Base-by-base conservation (phyloP, 768 basidiomycete genomes). In the Hypholoma fasciculare region DNA sequence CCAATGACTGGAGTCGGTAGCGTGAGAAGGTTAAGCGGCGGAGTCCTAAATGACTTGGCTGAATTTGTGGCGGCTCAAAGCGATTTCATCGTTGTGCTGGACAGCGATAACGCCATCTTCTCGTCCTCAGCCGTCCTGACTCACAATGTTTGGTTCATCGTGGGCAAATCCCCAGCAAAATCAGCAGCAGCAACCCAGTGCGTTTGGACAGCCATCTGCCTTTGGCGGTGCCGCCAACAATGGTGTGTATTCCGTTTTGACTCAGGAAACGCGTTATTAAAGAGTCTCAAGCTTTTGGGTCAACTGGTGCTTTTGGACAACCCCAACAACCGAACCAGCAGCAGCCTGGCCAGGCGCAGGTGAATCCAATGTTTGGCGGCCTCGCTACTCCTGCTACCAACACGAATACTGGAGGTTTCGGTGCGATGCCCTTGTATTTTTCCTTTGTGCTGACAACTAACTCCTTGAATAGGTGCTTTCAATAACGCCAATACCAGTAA, bases 351-450 rank as follows among this genome's bases (percentile, higher is more conserved):
- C 81, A 81, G 64, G 82, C 80, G 1, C 80, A 79, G 61, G 81
- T 85, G 4, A 92, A 92, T 66, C 88, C 90, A 42, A 92, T 92
- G 89, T 93, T 92, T 70, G 90, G 90, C 49, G 83, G 81, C 60
- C 68, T 86, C 47, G 76, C 74, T 23, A 63, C 76, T 14, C 63
- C 72, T 46, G 64, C 63, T 59, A 63, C 65, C 57, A 72, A 72
- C 55, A 67, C 76, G 8, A 65, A 70, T 5, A 61, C 70, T 30
- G 58, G 70, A 49, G 80, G 75, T 60, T 83, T 82, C 65, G 79
- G 82, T 83, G 60, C 61, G 76, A 69, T 63, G 66, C 62, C 64
- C 26, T 69, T 57, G 57, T 52, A 47, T 34, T 57, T 23, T 48
- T 63, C 37, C 53, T 43, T 48, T 36, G 46, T 27, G 57, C 61